Evolutionary conservation across 108 stramenopile species (phyloP).

Genomic region (Skeletonema costatum): DNA sequence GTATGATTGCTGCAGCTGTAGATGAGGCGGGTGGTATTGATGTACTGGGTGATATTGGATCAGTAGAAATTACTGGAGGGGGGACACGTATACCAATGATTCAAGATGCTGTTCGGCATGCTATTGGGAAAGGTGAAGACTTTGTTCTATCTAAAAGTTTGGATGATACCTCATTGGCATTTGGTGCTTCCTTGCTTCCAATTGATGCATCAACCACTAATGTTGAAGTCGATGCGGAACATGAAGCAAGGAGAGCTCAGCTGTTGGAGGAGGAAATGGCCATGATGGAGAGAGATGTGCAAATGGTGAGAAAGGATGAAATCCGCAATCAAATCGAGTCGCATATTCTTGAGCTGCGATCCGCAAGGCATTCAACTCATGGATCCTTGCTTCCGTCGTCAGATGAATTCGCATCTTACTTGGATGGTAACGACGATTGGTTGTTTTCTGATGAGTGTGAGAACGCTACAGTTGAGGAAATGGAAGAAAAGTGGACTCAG

Average conservation of each 20-base stretch:
- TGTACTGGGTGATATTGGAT: not conserved
- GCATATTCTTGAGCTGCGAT: slow-evolving; percentile 54
- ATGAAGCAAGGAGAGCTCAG: slow-evolving; percentile 9
- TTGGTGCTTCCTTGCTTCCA: slow-evolving; percentile 47
- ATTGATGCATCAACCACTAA: not conserved
- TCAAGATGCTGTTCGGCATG: slow-evolving; percentile 44
- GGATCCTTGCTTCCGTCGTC: slow-evolving; percentile 40
- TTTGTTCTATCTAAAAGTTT: slow-evolving; percentile 49
- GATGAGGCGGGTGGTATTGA: slow-evolving; percentile 12
- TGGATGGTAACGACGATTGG: slow-evolving; percentile 56
- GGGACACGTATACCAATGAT: slow-evolving; percentile 63
- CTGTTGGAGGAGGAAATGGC: slow-evolving; percentile 31
- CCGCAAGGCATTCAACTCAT: slow-evolving; percentile 47
- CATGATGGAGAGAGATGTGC: slow-evolving; percentile 42
- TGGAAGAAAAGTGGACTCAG: slow-evolving; percentile 42
- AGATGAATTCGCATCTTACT: slow-evolving; percentile 33
- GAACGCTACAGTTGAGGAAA: slow-evolving; percentile 25
- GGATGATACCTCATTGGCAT: slow-evolving; percentile 62
- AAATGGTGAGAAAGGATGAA: slow-evolving; percentile 35
- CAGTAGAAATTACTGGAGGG: slow-evolving; percentile 57
- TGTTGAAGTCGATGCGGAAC: slow-evolving; percentile 2
- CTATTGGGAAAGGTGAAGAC: slow-evolving; percentile 19
- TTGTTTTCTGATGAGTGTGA: slow-evolving; percentile 56
- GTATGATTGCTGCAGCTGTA: slow-evolving; percentile 30
- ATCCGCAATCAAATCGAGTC: slow-evolving; percentile 55